Percentiles rank a stretch among this genome's conserved stretches.
These are phyloP conservation scores for Punica granatum DNA, from an alignment of 345 rosid genomes.

Conservation along the genomic window DNA sequence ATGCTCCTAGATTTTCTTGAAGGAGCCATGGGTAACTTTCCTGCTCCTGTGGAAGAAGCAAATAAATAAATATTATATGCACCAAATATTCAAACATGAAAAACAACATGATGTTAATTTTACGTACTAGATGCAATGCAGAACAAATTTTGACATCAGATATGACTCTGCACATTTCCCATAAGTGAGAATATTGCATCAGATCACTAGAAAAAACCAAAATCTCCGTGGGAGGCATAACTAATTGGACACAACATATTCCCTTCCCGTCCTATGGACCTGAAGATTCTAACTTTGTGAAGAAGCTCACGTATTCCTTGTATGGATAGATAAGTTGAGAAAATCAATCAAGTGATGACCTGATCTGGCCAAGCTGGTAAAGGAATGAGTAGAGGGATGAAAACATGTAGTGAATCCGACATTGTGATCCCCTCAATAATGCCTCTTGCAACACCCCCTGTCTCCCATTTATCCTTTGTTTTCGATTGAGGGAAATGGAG, in stretches of 20 bases:
- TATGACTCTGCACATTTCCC: neutral
- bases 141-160: neutral
- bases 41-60: neutral
- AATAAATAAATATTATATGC: neutral
- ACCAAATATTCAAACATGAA: neutral
- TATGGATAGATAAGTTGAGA: neutral
- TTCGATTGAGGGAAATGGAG: no score
- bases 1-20: conserved; percentile 66
- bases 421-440: no score
- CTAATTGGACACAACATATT: neutral
- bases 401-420: neutral
- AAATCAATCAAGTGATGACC: neutral
- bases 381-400: neutral
- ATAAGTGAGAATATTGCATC: neutral
- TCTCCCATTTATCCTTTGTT: no score
- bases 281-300: neutral
- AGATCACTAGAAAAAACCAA: neutral
- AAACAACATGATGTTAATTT: neutral
- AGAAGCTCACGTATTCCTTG: neutral
- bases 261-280: neutral
- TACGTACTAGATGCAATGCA: no score
- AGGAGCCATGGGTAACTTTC: conserved; percentile 50
- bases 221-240: neutral
- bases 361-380: neutral
- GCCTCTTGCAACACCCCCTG: neutral